Conservation (phyloP, 768 basidiomycete genomes). For the Sporobolomyces phaffii region DNA sequence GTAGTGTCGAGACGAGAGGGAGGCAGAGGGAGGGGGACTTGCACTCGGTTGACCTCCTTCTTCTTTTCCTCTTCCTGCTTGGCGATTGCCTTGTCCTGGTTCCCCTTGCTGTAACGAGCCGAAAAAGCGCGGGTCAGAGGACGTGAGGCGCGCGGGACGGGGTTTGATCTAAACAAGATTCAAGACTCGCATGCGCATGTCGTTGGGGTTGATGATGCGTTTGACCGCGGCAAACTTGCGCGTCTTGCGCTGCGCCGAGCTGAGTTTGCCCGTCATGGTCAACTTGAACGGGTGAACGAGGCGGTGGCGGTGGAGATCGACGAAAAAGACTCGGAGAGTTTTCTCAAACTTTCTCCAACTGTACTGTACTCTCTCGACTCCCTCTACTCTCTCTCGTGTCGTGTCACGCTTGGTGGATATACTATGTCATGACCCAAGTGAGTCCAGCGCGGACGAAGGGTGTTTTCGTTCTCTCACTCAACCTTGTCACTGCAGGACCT, state of each 20-base stretch:
- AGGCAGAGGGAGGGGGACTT: conserved; percentile 1
- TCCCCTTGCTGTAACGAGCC: conserved; percentile 66
- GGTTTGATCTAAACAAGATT: too few species aligned
- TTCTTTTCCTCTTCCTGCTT: conserved; percentile 77
- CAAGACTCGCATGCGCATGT: conserved; percentile 82
- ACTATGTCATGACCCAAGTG: conserved; percentile 16
- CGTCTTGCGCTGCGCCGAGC: conserved; percentile 55
- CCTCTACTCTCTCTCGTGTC: background rate
- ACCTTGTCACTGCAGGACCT: too few species aligned
- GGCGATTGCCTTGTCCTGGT: conserved; percentile 79
- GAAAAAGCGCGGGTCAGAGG: too few species aligned
- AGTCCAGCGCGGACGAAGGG: too few species aligned
- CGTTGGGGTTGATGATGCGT: conserved; percentile 85
- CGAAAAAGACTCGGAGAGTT: background rate
- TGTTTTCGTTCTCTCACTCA: background rate
- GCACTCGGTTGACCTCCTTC: conserved; percentile 50
- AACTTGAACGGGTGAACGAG: background rate
- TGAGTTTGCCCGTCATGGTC: conserved; percentile 22
- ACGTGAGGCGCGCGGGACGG: too few species aligned
- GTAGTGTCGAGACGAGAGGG: background rate
- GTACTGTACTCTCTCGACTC: background rate
- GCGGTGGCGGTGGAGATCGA: too few species aligned
- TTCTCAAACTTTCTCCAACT: background rate
- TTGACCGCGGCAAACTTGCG: conserved; percentile 92
- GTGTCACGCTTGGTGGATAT: background rate